Evolutionary conservation across 495 filamentous ascomycete species (phyloP), one percentile per base, ranked within the genome.

Genomic region (Tuber borchii): DNA sequence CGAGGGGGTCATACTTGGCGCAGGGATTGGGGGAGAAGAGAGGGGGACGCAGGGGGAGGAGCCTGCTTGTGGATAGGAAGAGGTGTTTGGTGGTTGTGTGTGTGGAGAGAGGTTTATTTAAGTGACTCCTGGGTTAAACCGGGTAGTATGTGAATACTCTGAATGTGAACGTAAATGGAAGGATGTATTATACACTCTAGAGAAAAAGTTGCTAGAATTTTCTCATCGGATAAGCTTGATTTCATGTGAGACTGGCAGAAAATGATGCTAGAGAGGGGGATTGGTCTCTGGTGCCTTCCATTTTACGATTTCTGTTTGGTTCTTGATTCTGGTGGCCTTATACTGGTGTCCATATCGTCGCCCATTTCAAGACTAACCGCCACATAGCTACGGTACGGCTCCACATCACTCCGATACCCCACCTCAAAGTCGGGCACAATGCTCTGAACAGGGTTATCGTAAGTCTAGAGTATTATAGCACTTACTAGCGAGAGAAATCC

Each of bases 1-100:
- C 79, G 95, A 97, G 84, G 88, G 88, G n/a, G 90, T 94, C 85
- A 97, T 97, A 77, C 84, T 97, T 8, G 92, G 97, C 84, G 95
- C 95, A 92, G 89, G 7, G 90, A 91, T 83, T 92, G 93, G 77
- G 85, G 80, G 2, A 75, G 73, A 72, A 82, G 87, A 81, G 84
- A 87, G 84, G 80, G 84, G 65, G 80, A 77, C 78, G 78, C 86
- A 82, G 61, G 85, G 76, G 73, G 85, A 88, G 74, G 86, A 88
- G 76, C 86, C 83, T 72, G 86, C 84, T 74, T 85, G 83, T 80
- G 84, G 86, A 10, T 87, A 83, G 80, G 75, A 61, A 34, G 26
- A 7, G 48, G 71, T 31, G n/a, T 14, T 26, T 61, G 10, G 51
- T 9, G 10, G 51, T 14, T n/a, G 48, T n/a, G 22, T 61, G n/a